phyloP scores from a whole-genome alignment of 768 basidiomycete genomes.

The Lepiota brunneoincarnata region DNA sequence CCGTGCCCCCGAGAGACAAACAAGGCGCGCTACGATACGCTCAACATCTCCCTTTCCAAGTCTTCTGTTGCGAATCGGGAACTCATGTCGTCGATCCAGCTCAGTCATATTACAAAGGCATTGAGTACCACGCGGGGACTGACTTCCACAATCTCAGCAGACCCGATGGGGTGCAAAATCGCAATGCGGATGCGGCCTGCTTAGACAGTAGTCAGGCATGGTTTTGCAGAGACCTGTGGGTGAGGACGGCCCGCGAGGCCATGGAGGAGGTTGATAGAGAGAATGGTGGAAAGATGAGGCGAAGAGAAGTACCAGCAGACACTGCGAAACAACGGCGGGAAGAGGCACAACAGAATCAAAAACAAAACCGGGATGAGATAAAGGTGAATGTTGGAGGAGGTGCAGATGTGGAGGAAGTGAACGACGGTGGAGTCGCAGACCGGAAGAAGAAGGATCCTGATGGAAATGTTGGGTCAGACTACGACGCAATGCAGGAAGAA shows the following conservation, averaged over 20 bases:
- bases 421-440: slow-evolving; percentile 27
- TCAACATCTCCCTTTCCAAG: slow-evolving; percentile 95
- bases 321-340: slow-evolving; percentile 27
- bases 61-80: slow-evolving; percentile 98
- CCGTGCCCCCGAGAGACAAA: slow-evolving; percentile 89
- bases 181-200: slow-evolving; percentile 81
- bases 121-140: slow-evolving; percentile 78
- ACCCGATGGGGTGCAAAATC: slow-evolving; percentile 48
- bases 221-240: slow-evolving; percentile 98
- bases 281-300: slow-evolving; percentile 31
- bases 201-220: slow-evolving; percentile 96
- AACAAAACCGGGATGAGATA: slow-evolving; percentile 25
- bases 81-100: slow-evolving; percentile 95
- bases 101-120: slow-evolving; percentile 92
- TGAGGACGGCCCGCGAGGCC: slow-evolving; percentile 78
- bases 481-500: slow-evolving; percentile 75
- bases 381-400: slow-evolving; percentile 27
- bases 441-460: slow-evolving; percentile 53
- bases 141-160: slow-evolving; percentile 80
- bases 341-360: not conserved
- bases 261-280: slow-evolving; percentile 54
- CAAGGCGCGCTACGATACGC: slow-evolving; percentile 80
- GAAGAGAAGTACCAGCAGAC: slow-evolving; percentile 32
- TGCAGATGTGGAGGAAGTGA: slow-evolving; percentile 31
- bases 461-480: slow-evolving; percentile 84